Base-by-base conservation (phyloP, 768 basidiomycete species). In the Tylopilus intermedius region DNA sequence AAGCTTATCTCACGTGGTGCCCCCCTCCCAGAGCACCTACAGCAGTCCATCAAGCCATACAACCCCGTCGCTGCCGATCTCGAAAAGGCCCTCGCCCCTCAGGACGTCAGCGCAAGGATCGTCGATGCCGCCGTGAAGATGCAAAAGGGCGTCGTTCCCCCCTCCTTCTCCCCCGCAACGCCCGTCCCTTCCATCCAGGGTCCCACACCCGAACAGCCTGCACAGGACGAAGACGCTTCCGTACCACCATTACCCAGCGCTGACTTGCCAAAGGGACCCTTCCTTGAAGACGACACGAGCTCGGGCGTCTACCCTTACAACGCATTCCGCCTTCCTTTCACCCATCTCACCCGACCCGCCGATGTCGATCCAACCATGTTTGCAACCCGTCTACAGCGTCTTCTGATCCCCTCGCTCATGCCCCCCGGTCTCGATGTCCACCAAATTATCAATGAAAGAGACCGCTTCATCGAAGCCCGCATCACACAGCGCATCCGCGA, bases 221-320 rank as follows among this genome's bases (percentile, higher is more conserved):
- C 79, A 51, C 85, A 86, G 56, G 71, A 78, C 15, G 86, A 88
- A 59, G 83, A 86, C 35, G 30, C 58, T 1, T 65, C 74, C 10
- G 69, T 75, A 11, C 57, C 66, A 1, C 21, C 55, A 2, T 55
- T 45, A 13, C 56, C 71, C 7, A 66, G 76, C 33, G 69, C 78
- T 2, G 82, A 88, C 56, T 65, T 85, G 44, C 85, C 90, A 24
- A 86, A 86, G 57, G 86, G 83, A 0, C 81, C 83, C 5, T 85
- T 83, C 70, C 74, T 89, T 29, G 92, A 95, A 55, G 87, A 88
- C 65, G 83, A 94, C 65, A 73, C 80, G 48, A 76, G 81, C 52
- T 93, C 91, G 0, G 81, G 82, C 38, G 84, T 94, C 54, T 93
- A 94, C 62, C 94, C 94, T 2, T 94, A 94, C 74, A 95, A 95